These are phyloP conservation scores for Phylloporus sp. DNA, from an alignment of 768 basidiomycete species.

Conservation along the genomic window DNA sequence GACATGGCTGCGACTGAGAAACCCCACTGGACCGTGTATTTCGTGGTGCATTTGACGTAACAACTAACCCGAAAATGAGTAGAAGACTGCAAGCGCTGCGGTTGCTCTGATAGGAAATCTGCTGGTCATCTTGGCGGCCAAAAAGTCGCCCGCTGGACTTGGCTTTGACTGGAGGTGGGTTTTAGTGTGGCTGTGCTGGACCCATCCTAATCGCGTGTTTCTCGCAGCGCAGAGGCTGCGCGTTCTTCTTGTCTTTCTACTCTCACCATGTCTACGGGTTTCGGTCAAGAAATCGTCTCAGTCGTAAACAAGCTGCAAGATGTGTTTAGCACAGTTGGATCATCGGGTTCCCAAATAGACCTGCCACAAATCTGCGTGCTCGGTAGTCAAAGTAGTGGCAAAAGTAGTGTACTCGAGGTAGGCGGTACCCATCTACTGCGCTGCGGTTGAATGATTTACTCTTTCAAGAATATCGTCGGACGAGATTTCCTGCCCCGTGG, in stretches of 20 bases:
- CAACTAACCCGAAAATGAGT: neutral
- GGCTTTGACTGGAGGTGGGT: neutral
- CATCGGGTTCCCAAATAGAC: slow-evolving; percentile 76
- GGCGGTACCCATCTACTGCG: slow-evolving; percentile 15
- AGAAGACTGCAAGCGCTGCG: neutral
- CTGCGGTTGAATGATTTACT: slow-evolving; percentile 5
- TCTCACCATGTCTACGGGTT: slow-evolving; percentile 47
- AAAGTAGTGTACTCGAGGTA: slow-evolving; percentile 91
- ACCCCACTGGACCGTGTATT: neutral
- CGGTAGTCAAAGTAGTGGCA: slow-evolving; percentile 89
- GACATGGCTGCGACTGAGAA: slow-evolving; percentile 5
- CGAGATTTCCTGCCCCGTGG: slow-evolving; percentile 98
- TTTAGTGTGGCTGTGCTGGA: slow-evolving; percentile 26
- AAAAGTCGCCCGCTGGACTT: neutral
- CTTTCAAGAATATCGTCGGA: slow-evolving; percentile 86
- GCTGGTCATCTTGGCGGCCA: neutral
- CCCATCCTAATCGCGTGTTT: slow-evolving; percentile 23
- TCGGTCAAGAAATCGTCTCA: slow-evolving; percentile 77
- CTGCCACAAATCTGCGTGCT: slow-evolving; percentile 89
- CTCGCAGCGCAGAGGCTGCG: slow-evolving; percentile 3
- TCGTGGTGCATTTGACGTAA: slow-evolving; percentile 8
- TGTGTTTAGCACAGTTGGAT: slow-evolving; percentile 82
- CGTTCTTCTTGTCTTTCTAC: slow-evolving; percentile 13
- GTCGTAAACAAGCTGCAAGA: slow-evolving; percentile 89
- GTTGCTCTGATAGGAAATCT: neutral